Conservation (phyloP, 2,329 filamentous ascomycete species). For the Colletotrichum liaoningense region DNA sequence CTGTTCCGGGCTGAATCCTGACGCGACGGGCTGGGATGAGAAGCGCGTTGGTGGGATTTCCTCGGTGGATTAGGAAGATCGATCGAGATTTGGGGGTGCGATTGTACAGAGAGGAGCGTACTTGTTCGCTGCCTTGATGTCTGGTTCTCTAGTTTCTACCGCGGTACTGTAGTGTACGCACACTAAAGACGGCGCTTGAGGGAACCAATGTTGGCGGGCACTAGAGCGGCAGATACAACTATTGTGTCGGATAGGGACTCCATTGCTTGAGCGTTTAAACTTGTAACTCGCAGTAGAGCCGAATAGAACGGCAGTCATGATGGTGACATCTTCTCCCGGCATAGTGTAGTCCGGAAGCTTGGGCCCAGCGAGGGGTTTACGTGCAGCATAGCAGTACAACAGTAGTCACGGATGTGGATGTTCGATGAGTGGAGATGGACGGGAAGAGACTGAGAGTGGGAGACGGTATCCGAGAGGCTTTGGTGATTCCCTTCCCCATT, state of each 20-base stretch:
- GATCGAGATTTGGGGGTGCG: constrained; percentile 19
- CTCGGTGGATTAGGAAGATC: constrained; percentile 1
- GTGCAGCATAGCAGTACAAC: background rate
- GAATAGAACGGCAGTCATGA: background rate
- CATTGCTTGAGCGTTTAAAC: background rate
- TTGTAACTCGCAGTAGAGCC: background rate
- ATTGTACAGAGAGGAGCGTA: background rate
- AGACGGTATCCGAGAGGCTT: background rate
- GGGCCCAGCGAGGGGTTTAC: background rate
- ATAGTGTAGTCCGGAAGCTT: background rate
- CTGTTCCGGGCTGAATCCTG: background rate
- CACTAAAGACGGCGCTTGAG: background rate
- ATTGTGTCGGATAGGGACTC: background rate
- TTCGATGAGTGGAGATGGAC: background rate
- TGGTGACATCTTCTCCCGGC: constrained; percentile 1
- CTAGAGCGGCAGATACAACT: background rate
- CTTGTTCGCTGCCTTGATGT: background rate
- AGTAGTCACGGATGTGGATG: too few relatives aligned
- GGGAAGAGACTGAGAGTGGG: background rate
- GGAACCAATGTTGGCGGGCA: background rate
- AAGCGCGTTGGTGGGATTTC: constrained; percentile 14
- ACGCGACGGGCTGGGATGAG: background rate
- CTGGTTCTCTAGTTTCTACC: background rate
- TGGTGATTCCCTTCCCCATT: constrained; percentile 12
- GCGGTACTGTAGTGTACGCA: background rate